Evolutionary conservation across 371 early-diverging fungal genomes (phyloP).

Genomic region (Mortierella sp.): DNA sequence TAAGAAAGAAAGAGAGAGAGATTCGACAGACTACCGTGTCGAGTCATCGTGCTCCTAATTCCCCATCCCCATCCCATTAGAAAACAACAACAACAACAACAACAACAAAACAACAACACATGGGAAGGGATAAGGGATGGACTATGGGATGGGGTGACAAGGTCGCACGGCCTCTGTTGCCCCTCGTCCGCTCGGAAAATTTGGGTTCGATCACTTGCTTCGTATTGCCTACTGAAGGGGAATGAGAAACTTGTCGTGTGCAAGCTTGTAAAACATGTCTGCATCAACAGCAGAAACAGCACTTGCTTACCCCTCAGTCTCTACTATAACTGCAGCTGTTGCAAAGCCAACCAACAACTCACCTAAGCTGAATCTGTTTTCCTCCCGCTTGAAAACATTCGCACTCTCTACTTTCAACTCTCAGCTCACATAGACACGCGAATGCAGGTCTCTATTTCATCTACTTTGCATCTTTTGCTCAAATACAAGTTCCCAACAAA

Average conservation of each 20-base stretch:
- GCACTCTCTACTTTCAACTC: too few species aligned
- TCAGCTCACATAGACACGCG: neutral
- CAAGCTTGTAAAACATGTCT: neutral
- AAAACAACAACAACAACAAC: neutral
- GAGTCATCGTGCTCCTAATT: neutral
- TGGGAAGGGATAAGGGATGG: neutral
- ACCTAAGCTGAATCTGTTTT: neutral
- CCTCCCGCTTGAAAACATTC: neutral
- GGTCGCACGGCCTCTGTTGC: neutral
- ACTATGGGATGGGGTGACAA: slow-evolving; percentile 1
- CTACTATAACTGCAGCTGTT: too few species aligned
- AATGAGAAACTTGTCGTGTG: too few species aligned
- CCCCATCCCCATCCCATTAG: neutral
- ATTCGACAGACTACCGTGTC: neutral
- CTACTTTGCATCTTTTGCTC: neutral
- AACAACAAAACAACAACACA: neutral
- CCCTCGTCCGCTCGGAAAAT: neutral
- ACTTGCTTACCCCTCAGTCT: too few species aligned
- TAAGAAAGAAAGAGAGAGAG: neutral
- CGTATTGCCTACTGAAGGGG: neutral
- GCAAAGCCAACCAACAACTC: too few species aligned
- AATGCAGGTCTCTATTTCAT: slow-evolving; percentile 7
- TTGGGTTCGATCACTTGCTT: neutral
- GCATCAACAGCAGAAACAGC: too few species aligned
- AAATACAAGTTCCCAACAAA: neutral